These are phyloP conservation scores for Dactylellina sp. DNA, from an alignment of 2,329 filamentous ascomycete genomes.

Conservation along the genomic window DNA sequence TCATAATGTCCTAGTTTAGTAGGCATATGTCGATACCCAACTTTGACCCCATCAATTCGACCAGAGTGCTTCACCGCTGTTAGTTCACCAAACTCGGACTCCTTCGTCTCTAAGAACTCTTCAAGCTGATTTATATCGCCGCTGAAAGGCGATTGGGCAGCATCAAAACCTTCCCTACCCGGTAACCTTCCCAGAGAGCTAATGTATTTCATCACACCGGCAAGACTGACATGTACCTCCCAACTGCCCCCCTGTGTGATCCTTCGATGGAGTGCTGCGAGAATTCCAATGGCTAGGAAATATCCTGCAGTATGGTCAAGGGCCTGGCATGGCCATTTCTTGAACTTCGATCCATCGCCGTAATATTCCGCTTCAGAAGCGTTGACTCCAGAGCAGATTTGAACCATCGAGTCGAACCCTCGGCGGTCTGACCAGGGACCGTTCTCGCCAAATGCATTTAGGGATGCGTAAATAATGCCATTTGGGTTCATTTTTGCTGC, in stretches of 20 bases:
- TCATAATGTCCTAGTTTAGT: conserved; percentile 38
- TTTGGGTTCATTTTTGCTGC: conserved; percentile 64
- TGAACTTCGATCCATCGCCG: conserved; percentile 64
- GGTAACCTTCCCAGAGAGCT: conserved; percentile 64
- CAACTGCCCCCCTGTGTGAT: conserved; percentile 67
- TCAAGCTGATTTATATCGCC: background rate
- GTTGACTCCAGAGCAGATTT: conserved; percentile 71
- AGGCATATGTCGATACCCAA: conserved; percentile 48
- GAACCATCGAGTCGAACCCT: conserved; percentile 71
- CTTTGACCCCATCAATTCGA: conserved; percentile 31
- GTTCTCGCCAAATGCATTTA: conserved; percentile 68
- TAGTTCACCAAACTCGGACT: conserved; percentile 19
- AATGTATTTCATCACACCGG: conserved; percentile 70
- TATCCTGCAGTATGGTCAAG: conserved; percentile 71
- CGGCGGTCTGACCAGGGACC: conserved; percentile 67
- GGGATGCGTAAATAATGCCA: conserved; percentile 67
- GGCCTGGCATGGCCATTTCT: conserved; percentile 69
- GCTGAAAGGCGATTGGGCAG: background rate
- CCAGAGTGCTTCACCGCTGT: conserved; percentile 39
- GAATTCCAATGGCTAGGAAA: conserved; percentile 69
- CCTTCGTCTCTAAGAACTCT: conserved; percentile 35
- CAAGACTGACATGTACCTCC: conserved; percentile 70
- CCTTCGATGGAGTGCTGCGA: conserved; percentile 68
- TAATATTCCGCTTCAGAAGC: conserved; percentile 68
- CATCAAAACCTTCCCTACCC: conserved; percentile 33